Base-by-base conservation (phyloP, 2,329 filamentous ascomycete species). In the Phaeosphaeriaceae sp. region DNA sequence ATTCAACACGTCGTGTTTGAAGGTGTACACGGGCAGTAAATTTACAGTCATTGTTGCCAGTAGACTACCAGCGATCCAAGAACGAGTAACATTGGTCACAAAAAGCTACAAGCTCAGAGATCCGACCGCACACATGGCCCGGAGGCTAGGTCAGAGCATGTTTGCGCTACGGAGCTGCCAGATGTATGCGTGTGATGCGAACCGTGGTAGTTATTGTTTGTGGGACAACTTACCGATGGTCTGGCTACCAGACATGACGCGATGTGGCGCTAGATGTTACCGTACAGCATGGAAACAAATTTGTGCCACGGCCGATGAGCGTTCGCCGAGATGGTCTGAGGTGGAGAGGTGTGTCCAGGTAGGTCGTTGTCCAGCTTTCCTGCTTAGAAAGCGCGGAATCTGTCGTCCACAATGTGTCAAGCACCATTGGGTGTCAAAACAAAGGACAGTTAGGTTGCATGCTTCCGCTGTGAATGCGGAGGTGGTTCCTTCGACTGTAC, bases 101-200 rank as follows among this genome's bases (percentile, higher is more conserved):
- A 27, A 9, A 27, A 27, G 25, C 25, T 27, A 4, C 25, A 24
- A 53, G 36, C 20, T 36, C 24, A 21, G 13, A 25, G 25, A 11
- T n/a, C 22, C 45, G 22, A 48, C 13, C 17, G 20, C 17, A 25
- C 10, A 25, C 20, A 48, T 7, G 7, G 22, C 17, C 10, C 3
- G 9, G 21, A 25, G 9, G 22, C 21, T 25, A 13, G 2, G 2
- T 22, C 1, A 48, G 11, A 24, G 20, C 21, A 47, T 27, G 11
- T 25, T n/a, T 9, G 45, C 22, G 20, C 33, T 53, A 27, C 44
- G 53, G 54, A 33, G 49, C 49, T 46, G 49, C 22, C n/a, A 48
- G 24, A 48, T 36, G 31, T 11, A 11, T 25, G 53, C 44, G 33
- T 51, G 48, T 58, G 56, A 13, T 36, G 31, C 9, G 31, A 36